phyloP scores from a whole-genome alignment of 2,329 filamentous ascomycete species.

The Penicillium sp. region DNA sequence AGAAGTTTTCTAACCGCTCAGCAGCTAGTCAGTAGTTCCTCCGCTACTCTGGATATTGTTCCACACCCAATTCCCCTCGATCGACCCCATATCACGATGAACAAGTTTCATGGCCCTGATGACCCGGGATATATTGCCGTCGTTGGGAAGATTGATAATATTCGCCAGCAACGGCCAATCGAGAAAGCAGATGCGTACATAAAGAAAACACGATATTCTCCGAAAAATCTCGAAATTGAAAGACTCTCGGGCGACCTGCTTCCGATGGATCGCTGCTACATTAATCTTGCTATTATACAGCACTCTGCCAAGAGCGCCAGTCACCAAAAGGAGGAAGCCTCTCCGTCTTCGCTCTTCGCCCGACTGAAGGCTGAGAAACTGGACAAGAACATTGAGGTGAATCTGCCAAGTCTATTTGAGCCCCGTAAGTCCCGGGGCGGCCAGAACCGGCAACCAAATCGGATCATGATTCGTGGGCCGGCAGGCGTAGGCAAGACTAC shows the following conservation, averaged over 20 bases:
- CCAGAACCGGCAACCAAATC: constrained; percentile 24
- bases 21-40: background rate
- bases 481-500: constrained; percentile 40
- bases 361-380: constrained; percentile 25
- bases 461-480: constrained; percentile 34
- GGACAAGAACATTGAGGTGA: constrained; percentile 18
- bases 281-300: constrained; percentile 38
- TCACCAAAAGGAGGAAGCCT: constrained; percentile 11
- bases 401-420: constrained; percentile 24
- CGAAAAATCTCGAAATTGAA: constrained; percentile 28
- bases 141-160: background rate
- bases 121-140: background rate
- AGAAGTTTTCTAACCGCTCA: background rate
- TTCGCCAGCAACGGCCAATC: background rate
- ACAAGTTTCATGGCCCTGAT: background rate
- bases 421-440: too few relatives aligned
- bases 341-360: constrained; percentile 24
- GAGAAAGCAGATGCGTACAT: background rate
- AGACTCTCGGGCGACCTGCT: constrained; percentile 33
- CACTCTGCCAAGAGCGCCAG: constrained; percentile 10
- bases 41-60: background rate
- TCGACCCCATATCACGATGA: background rate
- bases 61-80: background rate
- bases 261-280: constrained; percentile 36
- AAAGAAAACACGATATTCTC: background rate